Evolutionary conservation across 805 yeast species (phyloP).

Genomic region (Lachancea kluyveri): DNA sequence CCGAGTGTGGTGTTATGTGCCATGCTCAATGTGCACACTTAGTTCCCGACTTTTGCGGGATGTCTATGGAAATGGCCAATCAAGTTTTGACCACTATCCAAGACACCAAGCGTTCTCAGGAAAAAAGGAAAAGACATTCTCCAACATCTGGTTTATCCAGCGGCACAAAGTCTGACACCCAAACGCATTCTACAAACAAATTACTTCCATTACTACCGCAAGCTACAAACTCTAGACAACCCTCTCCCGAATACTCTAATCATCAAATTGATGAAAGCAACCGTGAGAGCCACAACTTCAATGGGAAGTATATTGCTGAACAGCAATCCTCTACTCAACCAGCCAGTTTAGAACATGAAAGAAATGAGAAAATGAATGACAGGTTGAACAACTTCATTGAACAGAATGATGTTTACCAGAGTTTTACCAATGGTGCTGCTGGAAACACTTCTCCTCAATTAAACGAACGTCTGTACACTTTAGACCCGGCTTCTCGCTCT

Average conservation of each 20-base stretch:
- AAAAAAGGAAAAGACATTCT: constrained; percentile 15
- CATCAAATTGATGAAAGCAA: too few relatives aligned
- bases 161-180: constrained; percentile 9
- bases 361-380: constrained; percentile 10
- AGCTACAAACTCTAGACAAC: too few relatives aligned
- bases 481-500: neutral
- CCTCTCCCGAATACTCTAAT: too few relatives aligned
- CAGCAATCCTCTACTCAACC: too few relatives aligned
- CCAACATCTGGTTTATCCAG: constrained; percentile 7
- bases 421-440: constrained; percentile 22
- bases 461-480: neutral
- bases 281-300: too few relatives aligned
- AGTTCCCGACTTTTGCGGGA: constrained; percentile 98
- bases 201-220: constrained; percentile 8
- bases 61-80: constrained; percentile 96
- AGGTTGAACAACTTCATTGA: constrained; percentile 23
- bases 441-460: neutral
- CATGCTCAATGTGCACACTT: constrained; percentile 88
- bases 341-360: constrained; percentile 4
- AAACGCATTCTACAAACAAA: constrained; percentile 4
- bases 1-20: constrained; percentile 91
- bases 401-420: constrained; percentile 23
- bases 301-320: too few relatives aligned
- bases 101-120: constrained; percentile 47
- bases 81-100: constrained; percentile 80